A percentile compares a stretch with the other conserved stretches of the same genome.
Conservation (phyloP, 1,284 basidiomycete genomes). For the Trametes polyzona region DNA sequence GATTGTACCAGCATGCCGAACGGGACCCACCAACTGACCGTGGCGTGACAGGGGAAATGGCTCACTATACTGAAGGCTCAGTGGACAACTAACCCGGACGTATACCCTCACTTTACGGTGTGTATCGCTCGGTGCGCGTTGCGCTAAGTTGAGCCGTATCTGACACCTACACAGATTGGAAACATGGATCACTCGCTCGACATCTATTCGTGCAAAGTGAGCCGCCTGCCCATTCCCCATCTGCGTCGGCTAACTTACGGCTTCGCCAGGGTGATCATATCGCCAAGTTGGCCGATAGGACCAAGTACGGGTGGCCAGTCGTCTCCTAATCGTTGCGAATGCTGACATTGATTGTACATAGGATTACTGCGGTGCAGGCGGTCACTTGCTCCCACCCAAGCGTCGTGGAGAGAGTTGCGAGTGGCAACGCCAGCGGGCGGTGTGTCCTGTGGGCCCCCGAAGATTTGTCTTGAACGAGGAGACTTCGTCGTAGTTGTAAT, state of each 20-base stretch:
- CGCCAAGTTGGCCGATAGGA: conserved; percentile 59
- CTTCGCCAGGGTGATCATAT: conserved; percentile 63
- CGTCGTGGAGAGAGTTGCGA: conserved; percentile 70
- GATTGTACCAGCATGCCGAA: neutral
- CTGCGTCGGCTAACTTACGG: neutral
- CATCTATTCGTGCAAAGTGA: conserved; percentile 70
- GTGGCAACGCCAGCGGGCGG: conserved; percentile 75
- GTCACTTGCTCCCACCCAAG: conserved; percentile 85
- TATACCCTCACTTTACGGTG: conserved; percentile 81
- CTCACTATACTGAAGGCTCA: conserved; percentile 73
- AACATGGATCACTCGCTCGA: conserved; percentile 79
- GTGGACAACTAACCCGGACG: conserved; percentile 76
- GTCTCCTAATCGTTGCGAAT: conserved; percentile 2
- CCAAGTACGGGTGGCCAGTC: conserved; percentile 48
- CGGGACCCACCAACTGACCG: neutral
- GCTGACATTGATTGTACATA: conserved; percentile 29
- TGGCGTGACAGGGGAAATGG: conserved; percentile 67
- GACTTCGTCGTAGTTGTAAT: too few species aligned
- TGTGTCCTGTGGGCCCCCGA: conserved; percentile 78
- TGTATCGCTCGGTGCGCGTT: conserved; percentile 24
- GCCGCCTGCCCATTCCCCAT: neutral
- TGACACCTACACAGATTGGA: conserved; percentile 52
- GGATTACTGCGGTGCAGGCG: conserved; percentile 79
- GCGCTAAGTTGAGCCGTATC: neutral
- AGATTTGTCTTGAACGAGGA: conserved; percentile 23